phyloP scores from a whole-genome alignment of 2,329 filamentous ascomycete species.

The Aaosphaeria pasadenensis region DNA sequence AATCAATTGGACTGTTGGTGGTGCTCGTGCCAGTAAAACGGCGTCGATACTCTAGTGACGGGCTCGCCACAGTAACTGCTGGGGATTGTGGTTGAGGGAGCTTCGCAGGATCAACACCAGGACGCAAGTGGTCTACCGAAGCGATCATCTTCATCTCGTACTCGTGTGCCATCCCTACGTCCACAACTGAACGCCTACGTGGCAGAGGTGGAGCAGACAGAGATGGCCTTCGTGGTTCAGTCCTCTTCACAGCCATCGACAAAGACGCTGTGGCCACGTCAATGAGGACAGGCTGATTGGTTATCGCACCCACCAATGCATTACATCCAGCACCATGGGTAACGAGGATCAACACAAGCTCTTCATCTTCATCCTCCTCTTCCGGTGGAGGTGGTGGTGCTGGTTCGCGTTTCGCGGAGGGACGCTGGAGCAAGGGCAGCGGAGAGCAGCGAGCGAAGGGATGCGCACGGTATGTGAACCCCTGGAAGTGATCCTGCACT shows the following conservation, averaged over 20 bases:
- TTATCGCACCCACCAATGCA: constrained; percentile 86
- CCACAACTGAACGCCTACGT: constrained; percentile 40
- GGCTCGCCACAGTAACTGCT: constrained; percentile 18
- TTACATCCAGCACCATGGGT: constrained; percentile 97
- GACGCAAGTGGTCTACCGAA: constrained; percentile 69
- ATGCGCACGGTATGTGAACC: constrained; percentile 30
- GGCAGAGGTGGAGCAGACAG: constrained; percentile 19
- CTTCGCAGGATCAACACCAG: constrained; percentile 43
- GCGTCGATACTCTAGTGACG: constrained; percentile 24
- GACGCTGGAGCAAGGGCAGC: constrained; percentile 12
- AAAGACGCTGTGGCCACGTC: constrained; percentile 89
- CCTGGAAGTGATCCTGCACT: constrained; percentile 29
- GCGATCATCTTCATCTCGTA: constrained; percentile 76
- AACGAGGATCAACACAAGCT: constrained; percentile 78
- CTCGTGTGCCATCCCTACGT: constrained; percentile 50
- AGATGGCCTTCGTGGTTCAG: constrained; percentile 23
- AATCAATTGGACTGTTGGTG: constrained; percentile 25
- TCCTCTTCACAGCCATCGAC: constrained; percentile 66
- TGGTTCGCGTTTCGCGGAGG: constrained; percentile 12
- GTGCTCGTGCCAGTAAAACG: constrained; percentile 20
- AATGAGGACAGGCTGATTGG: constrained; percentile 84
- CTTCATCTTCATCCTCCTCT: constrained; percentile 54
- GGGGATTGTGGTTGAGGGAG: constrained; percentile 26
- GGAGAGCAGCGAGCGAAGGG: constrained; percentile 7
- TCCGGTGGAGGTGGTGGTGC: constrained; percentile 32